phyloP scores from a whole-genome alignment of 2,329 filamentous ascomycete species.

The Trichoderma koningii region DNA sequence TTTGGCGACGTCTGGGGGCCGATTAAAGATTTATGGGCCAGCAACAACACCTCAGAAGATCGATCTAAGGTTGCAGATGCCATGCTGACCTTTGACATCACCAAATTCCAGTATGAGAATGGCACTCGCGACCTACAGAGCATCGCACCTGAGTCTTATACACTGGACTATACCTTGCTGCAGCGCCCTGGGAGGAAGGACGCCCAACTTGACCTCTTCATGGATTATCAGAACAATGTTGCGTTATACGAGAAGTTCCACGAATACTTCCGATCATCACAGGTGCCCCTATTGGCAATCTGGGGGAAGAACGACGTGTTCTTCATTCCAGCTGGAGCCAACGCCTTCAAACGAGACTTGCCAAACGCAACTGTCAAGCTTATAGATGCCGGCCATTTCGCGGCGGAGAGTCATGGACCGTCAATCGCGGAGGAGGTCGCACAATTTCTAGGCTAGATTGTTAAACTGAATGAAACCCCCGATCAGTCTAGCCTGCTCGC shows the following conservation, averaged over 20 bases:
- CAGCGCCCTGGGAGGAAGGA: constrained; percentile 18
- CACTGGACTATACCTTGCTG: constrained; percentile 12
- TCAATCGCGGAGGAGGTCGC: constrained; percentile 4
- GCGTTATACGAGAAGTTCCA: constrained; percentile 17
- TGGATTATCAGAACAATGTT: constrained; percentile 17
- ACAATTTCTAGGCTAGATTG: background rate
- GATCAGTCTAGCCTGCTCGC: too few species aligned
- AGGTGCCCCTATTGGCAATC: constrained; percentile 1
- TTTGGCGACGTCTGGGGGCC: constrained; percentile 20
- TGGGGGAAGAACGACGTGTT: constrained; percentile 21
- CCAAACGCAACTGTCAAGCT: constrained; percentile 8
- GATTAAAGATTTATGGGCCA: constrained; percentile 20
- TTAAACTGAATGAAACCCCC: background rate
- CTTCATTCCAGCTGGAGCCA: constrained; percentile 1
- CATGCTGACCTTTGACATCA: constrained; percentile 21
- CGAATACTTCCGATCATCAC: constrained; percentile 8
- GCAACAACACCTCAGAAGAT: constrained; percentile 11
- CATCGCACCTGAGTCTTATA: constrained; percentile 14
- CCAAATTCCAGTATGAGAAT: constrained; percentile 23
- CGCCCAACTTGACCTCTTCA: constrained; percentile 18
- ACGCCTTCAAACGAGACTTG: constrained; percentile 7
- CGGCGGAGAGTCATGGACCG: constrained; percentile 7
- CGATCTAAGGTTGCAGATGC: constrained; percentile 10
- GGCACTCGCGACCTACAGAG: background rate
- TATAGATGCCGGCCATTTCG: constrained; percentile 16